Evolutionary conservation across 2,329 filamentous ascomycete genomes (phyloP).

Genomic region (Fusarium multiceps): DNA sequence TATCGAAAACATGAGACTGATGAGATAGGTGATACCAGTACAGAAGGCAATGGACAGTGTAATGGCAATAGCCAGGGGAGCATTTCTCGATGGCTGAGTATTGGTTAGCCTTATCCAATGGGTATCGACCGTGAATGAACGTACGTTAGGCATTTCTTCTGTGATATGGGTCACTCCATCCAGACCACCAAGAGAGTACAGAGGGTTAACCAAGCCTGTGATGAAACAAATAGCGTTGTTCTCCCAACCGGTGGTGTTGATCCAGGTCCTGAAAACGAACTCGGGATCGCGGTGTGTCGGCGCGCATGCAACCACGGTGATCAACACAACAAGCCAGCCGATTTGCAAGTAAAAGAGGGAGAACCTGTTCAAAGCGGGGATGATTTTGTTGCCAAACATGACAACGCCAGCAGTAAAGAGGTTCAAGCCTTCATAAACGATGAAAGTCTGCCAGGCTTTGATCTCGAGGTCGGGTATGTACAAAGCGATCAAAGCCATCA

Average conservation of each 20-base stretch:
- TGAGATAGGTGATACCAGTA: background rate
- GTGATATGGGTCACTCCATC: constrained; percentile 12
- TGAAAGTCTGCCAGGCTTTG: constrained; percentile 6
- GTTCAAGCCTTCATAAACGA: constrained; percentile 9
- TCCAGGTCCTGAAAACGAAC: constrained; percentile 20
- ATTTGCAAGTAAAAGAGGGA: constrained; percentile 3
- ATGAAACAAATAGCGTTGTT: constrained; percentile 11
- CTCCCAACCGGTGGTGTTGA: constrained; percentile 6
- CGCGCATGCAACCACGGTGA: constrained; percentile 1
- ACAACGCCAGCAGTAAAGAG: background rate
- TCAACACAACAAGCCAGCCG: background rate
- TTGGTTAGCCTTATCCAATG: accelerated
- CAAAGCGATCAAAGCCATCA: background rate
- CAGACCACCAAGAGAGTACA: constrained; percentile 3
- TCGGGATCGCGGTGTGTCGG: background rate
- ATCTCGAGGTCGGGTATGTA: background rate
- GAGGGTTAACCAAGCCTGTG: background rate
- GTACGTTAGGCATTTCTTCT: constrained; percentile 20
- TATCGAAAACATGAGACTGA: constrained; percentile 7
- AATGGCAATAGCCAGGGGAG: constrained; percentile 1
- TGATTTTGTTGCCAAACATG: constrained; percentile 5
- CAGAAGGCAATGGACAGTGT: constrained; percentile 4
- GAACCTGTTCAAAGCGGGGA: constrained; percentile 1
- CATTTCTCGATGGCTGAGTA: background rate
- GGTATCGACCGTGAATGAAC: accelerated